phyloP scores from a whole-genome alignment of 345 rosid species.

The Brassica nigra region DNA sequence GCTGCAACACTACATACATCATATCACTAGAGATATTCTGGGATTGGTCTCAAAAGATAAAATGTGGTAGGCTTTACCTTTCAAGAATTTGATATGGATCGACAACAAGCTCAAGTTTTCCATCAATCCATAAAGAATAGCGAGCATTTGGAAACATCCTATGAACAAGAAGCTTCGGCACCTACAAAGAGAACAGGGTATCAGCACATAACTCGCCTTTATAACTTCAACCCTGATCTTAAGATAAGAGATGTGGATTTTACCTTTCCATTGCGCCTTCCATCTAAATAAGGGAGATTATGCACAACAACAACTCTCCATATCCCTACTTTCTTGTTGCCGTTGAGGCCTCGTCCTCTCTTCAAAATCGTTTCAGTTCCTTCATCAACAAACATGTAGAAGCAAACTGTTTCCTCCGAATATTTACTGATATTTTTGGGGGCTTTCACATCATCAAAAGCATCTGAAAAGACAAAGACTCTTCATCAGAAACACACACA shows the following conservation, averaged over 20 bases:
- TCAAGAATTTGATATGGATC: slow-evolving; percentile 98
- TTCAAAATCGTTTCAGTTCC: slow-evolving; percentile 83
- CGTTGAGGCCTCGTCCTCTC: slow-evolving; percentile 56
- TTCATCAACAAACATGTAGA: slow-evolving; percentile 96
- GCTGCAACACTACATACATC: slow-evolving; percentile 4
- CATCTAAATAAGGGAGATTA: slow-evolving; percentile 85
- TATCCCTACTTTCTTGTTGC: slow-evolving; percentile 65
- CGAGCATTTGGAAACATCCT: slow-evolving; percentile 94
- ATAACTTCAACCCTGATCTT: background rate
- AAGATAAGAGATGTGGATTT: slow-evolving; percentile 17
- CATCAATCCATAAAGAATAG: slow-evolving; percentile 94
- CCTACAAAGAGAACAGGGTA: slow-evolving; percentile 22
- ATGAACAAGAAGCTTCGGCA: slow-evolving; percentile 55
- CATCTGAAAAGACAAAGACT: slow-evolving; percentile 53
- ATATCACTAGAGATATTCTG: slow-evolving; percentile 1
- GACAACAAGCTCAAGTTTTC: slow-evolving; percentile 90
- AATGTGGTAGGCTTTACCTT: slow-evolving; percentile 53
- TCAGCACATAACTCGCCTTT: background rate
- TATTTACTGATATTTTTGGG: slow-evolving; percentile 80
- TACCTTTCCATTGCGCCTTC: slow-evolving; percentile 97
- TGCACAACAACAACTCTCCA: slow-evolving; percentile 91
- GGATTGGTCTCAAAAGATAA: background rate
- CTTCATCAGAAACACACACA: slow-evolving; percentile 31
- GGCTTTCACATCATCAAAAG: slow-evolving; percentile 87
- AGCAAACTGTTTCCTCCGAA: slow-evolving; percentile 76